Evolutionary conservation across 192 early-diverging fungal genomes (phyloP), one percentile per base, ranked within the genome.

Genomic region (Pilaira anomala): DNA sequence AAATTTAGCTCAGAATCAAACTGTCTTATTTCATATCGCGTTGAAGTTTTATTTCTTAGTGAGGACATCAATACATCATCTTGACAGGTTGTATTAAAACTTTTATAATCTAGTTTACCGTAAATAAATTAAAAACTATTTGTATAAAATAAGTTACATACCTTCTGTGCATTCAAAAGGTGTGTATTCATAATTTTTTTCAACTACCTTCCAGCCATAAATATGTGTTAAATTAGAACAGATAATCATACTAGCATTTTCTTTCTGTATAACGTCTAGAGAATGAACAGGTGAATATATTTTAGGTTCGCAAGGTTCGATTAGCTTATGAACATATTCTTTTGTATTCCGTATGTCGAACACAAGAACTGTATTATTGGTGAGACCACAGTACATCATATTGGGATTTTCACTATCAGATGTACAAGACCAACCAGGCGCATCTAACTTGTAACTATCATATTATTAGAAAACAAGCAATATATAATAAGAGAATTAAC

Each of bases 261-360:
- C n/a, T n/a, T 54, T 26, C 13, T 54, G 26, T 54, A 26, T 7
- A 30, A 30, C 28, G 29, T 28, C 25, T 2, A 54, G 28, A 6
- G 52, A 25, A 33, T 54, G 52, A n/a, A 54, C 29, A 7, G 52
- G 52, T 36, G 53, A 55, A 22, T 30, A 18, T 33, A 18, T 36
- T 11, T 26, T 36, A 2, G 18, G 28, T 0, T 19, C 33, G 33
- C 33, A 19, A 8, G 29, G 26, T 3, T 53, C 18, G 29, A 42
- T 42, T 1, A 64, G 39, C 12, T 52, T 28, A 14, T 64, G 26
- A 2, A 64, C 21, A 45, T 64, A 26, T 3, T 28, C 18, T 41
- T 60, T 60, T 21, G 67, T 62, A 26, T 68, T 68, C 3, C 67
- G 60, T 0, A 62, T 54, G 14, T 68, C 67, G 49, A 62, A 68